These are phyloP conservation scores for Brassica hybrid DNA, from an alignment of 441 rosid species.

Conservation along the genomic window DNA sequence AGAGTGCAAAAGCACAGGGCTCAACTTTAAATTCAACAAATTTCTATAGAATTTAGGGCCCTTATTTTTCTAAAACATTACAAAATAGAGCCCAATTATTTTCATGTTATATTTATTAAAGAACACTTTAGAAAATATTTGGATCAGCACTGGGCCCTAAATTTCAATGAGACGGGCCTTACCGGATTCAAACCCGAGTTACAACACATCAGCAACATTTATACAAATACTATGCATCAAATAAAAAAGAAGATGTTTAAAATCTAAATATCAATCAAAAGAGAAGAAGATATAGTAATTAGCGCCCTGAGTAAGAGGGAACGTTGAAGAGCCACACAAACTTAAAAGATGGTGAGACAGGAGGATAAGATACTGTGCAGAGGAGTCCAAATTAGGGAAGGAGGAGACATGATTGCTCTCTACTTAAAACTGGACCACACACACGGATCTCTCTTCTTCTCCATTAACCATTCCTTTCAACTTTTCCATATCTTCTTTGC, in stretches of 20 bases:
- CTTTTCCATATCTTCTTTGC: neutral
- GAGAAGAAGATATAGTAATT: slow-evolving; percentile 1
- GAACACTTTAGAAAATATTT: no score
- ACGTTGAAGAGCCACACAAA: slow-evolving; percentile 38
- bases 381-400: slow-evolving; percentile 37
- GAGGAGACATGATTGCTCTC: slow-evolving; percentile 39
- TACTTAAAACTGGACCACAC: slow-evolving; percentile 40
- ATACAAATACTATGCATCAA: neutral
- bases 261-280: neutral
- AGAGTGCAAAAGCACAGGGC: no score
- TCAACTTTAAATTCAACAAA: no score
- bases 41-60: no score
- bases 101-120: no score
- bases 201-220: neutral
- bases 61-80: no score
- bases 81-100: no score
- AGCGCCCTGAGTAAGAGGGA: slow-evolving; percentile 32
- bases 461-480: slow-evolving; percentile 6
- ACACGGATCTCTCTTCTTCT: slow-evolving; percentile 30
- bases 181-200: neutral
- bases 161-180: no score
- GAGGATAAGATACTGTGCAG: slow-evolving; percentile 35
- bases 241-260: no score
- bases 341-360: slow-evolving; percentile 2
- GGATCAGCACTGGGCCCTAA: no score